Evolutionary conservation across 148 eudicot species (phyloP), one percentile per base, ranked within the genome.

Genomic region (Pharnaceum exiguum): DNA sequence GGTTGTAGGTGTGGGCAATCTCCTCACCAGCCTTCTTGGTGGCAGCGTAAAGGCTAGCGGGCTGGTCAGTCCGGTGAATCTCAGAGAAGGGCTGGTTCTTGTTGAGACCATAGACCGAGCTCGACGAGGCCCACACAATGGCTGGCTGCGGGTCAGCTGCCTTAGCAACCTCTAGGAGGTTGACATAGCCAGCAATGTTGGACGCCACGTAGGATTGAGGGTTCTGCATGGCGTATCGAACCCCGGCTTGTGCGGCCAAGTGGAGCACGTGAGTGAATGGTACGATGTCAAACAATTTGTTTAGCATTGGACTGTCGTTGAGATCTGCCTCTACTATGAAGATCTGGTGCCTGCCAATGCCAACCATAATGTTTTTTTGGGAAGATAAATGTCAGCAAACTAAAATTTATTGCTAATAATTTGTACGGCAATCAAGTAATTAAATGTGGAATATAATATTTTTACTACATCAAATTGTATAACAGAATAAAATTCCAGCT

Each of bases 21-120:
- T 81, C 96, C 62, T 87, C 96, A 6, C 97, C 97, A 5, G 97
- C 97, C 43, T 91, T 91, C 48, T 91, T 91, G 0, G 97, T 91
- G 16, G 97, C 97, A 1, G 97, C 97, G 51, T 91, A 91, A 7
- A 87, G 73, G 28, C 94, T 84, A 1, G 97, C 97, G 21, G 97
- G 97, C 25, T 72, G 89, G 49, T 91, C 97, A 0, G 97, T 91
- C 1, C 94, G 75, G 63, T 91, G 79, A 1, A 29, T 21, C 5
- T 91, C 97, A 0, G 97, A 85, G 40, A 91, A 91, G 0, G 97
- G 96, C 36, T 80, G 80, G 7, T 87, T 58, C 10, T 79, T 85
- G 50, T 91, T 91, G 2, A 91, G 68, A 2, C 97, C 97, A 46
- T 91, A 91, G 4, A 91, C 97, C 1, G 97, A 91, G 57, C 89